Evolutionary conservation across 2,329 filamentous ascomycete genomes (phyloP).

Genomic region (Plenodomus tracheiphilus): DNA sequence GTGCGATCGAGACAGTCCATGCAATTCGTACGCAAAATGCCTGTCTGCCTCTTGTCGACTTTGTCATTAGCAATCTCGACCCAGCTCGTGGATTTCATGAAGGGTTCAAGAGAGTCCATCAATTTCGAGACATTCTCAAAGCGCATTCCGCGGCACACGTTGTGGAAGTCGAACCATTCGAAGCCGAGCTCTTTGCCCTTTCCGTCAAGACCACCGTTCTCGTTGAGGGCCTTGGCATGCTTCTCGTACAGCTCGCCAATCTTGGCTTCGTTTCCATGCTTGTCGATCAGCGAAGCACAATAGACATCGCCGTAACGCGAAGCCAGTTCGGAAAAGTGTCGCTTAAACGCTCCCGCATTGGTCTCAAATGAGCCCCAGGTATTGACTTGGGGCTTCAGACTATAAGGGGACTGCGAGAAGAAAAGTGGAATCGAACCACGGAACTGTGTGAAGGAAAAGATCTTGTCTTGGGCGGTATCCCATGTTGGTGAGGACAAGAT

Average conservation of each 20-base stretch:
- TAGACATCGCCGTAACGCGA: constrained; percentile 76
- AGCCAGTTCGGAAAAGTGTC: constrained; percentile 73
- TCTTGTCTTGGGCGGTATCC: constrained; percentile 59
- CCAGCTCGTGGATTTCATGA: constrained; percentile 72
- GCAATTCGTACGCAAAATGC: constrained; percentile 90
- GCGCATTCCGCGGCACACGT: constrained; percentile 91
- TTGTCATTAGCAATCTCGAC: constrained; percentile 60
- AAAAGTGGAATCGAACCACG: constrained; percentile 92
- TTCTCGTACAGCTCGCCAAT: constrained; percentile 79
- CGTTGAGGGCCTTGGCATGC: constrained; percentile 68
- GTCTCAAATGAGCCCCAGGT: constrained; percentile 78
- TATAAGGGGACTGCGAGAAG: constrained; percentile 93
- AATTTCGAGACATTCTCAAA: constrained; percentile 91
- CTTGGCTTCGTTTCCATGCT: constrained; percentile 77
- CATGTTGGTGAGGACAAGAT: constrained; percentile 75
- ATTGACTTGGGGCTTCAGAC: constrained; percentile 82
- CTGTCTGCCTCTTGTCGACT: constrained; percentile 61
- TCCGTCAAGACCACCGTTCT: constrained; percentile 55
- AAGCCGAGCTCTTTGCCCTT: constrained; percentile 62
- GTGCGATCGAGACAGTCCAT: constrained; percentile 98
- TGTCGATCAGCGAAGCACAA: constrained; percentile 84
- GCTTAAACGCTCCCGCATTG: constrained; percentile 77
- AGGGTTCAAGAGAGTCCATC: constrained; percentile 68
- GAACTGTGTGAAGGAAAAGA: constrained; percentile 84
- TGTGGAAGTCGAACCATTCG: constrained; percentile 98